These are phyloP conservation scores for Penicillium salamii DNA, from an alignment of 495 filamentous ascomycete genomes.

Conservation along the genomic window DNA sequence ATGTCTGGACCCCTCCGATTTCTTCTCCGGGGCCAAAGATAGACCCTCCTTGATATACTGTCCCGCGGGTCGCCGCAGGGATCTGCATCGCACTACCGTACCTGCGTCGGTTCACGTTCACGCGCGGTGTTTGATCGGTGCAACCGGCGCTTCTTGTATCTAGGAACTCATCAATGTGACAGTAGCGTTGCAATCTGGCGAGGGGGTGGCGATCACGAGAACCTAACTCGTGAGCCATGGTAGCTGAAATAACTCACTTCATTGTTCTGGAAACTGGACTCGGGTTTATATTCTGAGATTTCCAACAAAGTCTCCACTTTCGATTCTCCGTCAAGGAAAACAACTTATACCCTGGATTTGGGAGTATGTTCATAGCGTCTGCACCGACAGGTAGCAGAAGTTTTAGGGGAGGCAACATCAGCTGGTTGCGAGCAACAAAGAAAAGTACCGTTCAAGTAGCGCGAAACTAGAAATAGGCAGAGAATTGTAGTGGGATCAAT, in stretches of 20 bases:
- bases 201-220: neutral
- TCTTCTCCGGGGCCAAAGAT: neutral
- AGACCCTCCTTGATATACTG: conserved; percentile 1
- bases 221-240: neutral
- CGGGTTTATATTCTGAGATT: neutral
- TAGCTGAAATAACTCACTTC: neutral
- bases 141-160: neutral
- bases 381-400: neutral
- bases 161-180: neutral
- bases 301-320: neutral
- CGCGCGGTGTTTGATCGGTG: neutral
- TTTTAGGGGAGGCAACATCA: neutral
- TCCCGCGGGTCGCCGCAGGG: neutral
- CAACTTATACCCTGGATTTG: neutral
- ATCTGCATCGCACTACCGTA: neutral
- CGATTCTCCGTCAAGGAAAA: neutral
- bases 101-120: neutral
- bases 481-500: neutral
- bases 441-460: neutral
- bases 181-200: neutral
- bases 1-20: neutral
- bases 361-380: neutral
- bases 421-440: neutral
- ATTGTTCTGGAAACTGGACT: neutral
- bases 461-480: neutral